Evolutionary conservation across 371 early-diverging fungal species (phyloP).

Genomic region (Rhizopus stolonifer): DNA sequence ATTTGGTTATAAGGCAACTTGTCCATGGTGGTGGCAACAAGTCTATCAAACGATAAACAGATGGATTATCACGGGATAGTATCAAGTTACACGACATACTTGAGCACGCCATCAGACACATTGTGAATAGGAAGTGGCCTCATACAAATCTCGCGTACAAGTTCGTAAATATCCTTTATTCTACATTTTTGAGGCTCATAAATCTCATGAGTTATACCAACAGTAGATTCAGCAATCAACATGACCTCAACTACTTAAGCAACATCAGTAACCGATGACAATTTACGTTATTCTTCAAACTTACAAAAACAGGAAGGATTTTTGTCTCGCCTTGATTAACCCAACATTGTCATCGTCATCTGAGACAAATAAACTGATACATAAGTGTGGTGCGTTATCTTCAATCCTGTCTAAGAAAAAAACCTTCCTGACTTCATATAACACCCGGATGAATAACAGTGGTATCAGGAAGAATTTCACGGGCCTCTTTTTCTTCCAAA

Average conservation of each 20-base stretch:
- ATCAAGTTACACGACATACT: constrained; percentile 31
- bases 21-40: constrained; percentile 39
- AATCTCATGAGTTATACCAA: constrained; percentile 89
- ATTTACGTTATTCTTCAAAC: constrained; percentile 12
- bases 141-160: constrained; percentile 74
- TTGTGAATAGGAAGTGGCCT: constrained; percentile 60
- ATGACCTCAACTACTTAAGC: constrained; percentile 80
- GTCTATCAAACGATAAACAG: constrained; percentile 23
- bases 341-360: constrained; percentile 59
- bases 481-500: constrained; percentile 87
- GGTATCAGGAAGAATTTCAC: constrained; percentile 85
- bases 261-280: constrained; percentile 78
- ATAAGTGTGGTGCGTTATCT: no score
- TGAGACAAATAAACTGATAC: no score
- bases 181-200: constrained; percentile 83
- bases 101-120: constrained; percentile 72
- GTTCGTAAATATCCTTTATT: constrained; percentile 67
- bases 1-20: constrained; percentile 52
- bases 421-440: constrained; percentile 93
- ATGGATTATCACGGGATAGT: constrained; percentile 1
- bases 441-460: constrained; percentile 91
- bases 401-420: constrained; percentile 90
- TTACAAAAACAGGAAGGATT: constrained; percentile 83
- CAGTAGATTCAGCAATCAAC: constrained; percentile 67
- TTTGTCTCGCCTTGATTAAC: constrained; percentile 74